Evolutionary conservation across 2,329 filamentous ascomycete genomes (phyloP), one percentile per base, ranked within the genome.

Genomic region (Xylaria sp.): DNA sequence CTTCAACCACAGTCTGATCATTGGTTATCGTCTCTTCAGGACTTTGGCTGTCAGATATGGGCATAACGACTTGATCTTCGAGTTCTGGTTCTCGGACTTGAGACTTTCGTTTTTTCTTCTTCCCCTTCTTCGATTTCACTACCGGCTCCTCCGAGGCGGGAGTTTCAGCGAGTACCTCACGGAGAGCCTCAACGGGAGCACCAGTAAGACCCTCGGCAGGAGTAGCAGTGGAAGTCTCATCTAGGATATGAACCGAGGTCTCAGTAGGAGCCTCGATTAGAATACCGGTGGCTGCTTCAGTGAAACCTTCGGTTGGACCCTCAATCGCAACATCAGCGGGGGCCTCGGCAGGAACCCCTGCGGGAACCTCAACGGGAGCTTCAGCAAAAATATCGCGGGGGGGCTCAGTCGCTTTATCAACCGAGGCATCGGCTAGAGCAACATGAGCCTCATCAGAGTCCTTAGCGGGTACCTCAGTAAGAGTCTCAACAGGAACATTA

Each of bases 91-190:
- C 68, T 21, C 17, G 17, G 57, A 47, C 30, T 57, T 71, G 71
- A 66, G 69, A 69, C 47, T 74, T 71, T 42, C 64, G 64, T 8
- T 72, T 71, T 55, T 75, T 70, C 67, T 71, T 71, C 63, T 76
- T 70, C 64, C 45, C 61, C 51, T 71, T 71, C 54, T 73, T 71
- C 4, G 68, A 58, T n/a, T 61, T 53, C 7, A 27, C 30, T 0
- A 50, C 21, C 4, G 60, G 60, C 6, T 62, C 54, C 24, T 66
- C 56, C 14, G 36, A 61, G 3, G n/a, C n/a, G 14, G 45, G 24
- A 4, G 58, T 39, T 51, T 61, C 32, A 39, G 21, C n/a, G 19
- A 34, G 6, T 12, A 14, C 42, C 11, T 50, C 32, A 21, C 42
- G 5, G 9, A 12, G 17, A n/a, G 34, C 7, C 27, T 59, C 53